Conservation (phyloP, 2,329 filamentous ascomycete species). For the Aspergillus costaricaensis region DNA sequence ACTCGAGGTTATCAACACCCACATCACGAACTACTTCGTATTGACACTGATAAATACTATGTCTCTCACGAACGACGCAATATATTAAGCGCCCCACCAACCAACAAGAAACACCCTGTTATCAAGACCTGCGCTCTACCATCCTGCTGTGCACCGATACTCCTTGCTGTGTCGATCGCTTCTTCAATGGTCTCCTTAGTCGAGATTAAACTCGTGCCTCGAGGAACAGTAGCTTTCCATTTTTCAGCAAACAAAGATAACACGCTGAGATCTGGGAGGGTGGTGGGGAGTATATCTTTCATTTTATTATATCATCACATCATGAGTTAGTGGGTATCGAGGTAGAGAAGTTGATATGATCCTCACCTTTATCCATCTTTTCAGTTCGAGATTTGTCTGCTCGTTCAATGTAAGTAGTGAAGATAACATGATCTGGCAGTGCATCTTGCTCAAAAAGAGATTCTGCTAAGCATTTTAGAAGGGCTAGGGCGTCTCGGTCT, state of each 20-base stretch:
- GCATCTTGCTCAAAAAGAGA: slow-evolving; percentile 21
- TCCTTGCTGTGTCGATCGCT: slow-evolving; percentile 27
- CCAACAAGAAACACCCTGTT: background rate
- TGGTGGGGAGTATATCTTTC: background rate
- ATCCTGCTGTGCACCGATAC: slow-evolving; percentile 10
- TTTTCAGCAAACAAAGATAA: too few relatives aligned
- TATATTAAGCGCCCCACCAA: background rate
- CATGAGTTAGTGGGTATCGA: too few relatives aligned
- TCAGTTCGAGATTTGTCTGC: slow-evolving; percentile 20
- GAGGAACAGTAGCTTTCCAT: too few relatives aligned
- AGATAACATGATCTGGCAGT: slow-evolving; percentile 30
- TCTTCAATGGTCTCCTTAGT: slow-evolving; percentile 28
- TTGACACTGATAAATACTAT: too few relatives aligned
- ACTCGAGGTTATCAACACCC: too few relatives aligned
- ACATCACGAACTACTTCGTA: too few relatives aligned
- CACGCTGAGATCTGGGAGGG: too few relatives aligned
- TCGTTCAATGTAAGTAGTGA: slow-evolving; percentile 33
- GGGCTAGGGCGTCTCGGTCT: slow-evolving; percentile 26
- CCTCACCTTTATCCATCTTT: slow-evolving; percentile 7
- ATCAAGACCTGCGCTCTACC: background rate
- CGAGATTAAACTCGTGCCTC: slow-evolving; percentile 15
- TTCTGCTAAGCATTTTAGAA: slow-evolving; percentile 25
- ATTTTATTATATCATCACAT: slow-evolving; percentile 20
- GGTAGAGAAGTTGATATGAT: background rate
- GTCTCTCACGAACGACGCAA: background rate